Base-by-base conservation (phyloP, 2,329 filamentous ascomycete genomes). In the Fusarium sp. region DNA sequence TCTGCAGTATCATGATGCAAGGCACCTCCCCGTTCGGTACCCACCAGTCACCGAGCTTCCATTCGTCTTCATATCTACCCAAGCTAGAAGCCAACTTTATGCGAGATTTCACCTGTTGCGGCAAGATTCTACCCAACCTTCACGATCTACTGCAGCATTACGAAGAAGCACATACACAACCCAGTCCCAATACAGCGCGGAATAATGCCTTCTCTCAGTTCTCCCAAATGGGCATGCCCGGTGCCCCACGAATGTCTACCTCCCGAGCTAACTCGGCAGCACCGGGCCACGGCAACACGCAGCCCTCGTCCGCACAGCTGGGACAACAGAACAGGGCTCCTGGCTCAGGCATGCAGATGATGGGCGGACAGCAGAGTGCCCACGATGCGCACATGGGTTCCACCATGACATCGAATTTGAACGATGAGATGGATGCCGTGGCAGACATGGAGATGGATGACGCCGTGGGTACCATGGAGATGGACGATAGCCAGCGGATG, bases 371-470 rank as follows among this genome's bases (percentile, higher is more conserved):
- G 36, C 79, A 80, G 58, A 73, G 65, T 33, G 51, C 73, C 12
- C 79, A 80, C 46, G 78, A 77, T 56, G 62, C 83, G 46, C 83
- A 85, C 59, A 83, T 86, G 74, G 79, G 86, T 65, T 82, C 82
- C 9, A 83, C 85, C 64, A 83, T 88, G 66, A 85, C 73, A 42
- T 77, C 75, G 56, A 83, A 79, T 62, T 69, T 83, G 44, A 79
- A 79, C 46, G 83, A 92, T 68, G 93, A 97, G 69, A 91, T 97
- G 86, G 95, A 97, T 79, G 91, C 94, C 20, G 90, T 97, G 33
- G 95, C 94, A 61, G 94, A 97, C 79, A 98, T 98, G 96, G 96
- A 98, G 79, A 93, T 98, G 92, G 96, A 98, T 79, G 95, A 98
- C 77, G 89, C 91, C 9, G 87, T 93, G 57, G 91, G 90, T 5